Percentiles rank a stretch among this genome's conserved stretches.
Evolutionary conservation across 176 grass and related monocot genomes (phyloP).

Genomic region (Oryza nivara): DNA sequence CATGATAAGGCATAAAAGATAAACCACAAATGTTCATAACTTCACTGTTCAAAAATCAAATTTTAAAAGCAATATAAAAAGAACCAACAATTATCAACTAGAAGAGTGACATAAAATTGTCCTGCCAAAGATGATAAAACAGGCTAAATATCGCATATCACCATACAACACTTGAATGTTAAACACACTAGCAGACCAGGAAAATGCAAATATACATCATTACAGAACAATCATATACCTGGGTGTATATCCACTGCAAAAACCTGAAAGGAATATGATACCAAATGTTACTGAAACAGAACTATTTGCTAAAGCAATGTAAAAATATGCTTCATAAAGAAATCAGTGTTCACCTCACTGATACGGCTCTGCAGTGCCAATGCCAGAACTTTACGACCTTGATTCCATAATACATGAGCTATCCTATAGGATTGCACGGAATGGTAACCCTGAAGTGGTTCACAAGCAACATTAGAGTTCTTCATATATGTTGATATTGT

Average conservation of each 20-base stretch:
- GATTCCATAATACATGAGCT: constrained; percentile 94
- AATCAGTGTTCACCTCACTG: constrained; percentile 72
- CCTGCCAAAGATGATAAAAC: background rate
- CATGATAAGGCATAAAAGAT: constrained; percentile 9
- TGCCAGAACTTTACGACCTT: constrained; percentile 84
- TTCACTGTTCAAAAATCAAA: constrained; percentile 5
- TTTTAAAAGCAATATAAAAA: background rate
- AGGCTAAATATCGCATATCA: constrained; percentile 2
- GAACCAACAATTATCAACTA: background rate
- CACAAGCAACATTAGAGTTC: constrained; percentile 9
- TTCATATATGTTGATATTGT: background rate
- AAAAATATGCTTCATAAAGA: constrained; percentile 38
- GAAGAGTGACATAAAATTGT: background rate
- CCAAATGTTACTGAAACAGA: constrained; percentile 24
- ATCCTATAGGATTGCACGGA: constrained; percentile 98
- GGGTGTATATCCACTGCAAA: constrained; percentile 99
- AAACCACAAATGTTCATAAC: background rate
- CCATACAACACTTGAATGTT: background rate
- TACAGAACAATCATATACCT: constrained; percentile 51
- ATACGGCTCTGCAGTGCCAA: constrained; percentile 98
- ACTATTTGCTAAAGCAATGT: background rate
- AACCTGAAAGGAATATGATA: constrained; percentile 59
- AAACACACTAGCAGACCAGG: background rate
- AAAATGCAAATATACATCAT: background rate
- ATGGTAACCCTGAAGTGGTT: constrained; percentile 77